A percentile compares a stretch with the other conserved stretches of the same genome.
Evolutionary conservation across 305 asterid genomes (phyloP).

Genomic region (Fraxinus paxiana): DNA sequence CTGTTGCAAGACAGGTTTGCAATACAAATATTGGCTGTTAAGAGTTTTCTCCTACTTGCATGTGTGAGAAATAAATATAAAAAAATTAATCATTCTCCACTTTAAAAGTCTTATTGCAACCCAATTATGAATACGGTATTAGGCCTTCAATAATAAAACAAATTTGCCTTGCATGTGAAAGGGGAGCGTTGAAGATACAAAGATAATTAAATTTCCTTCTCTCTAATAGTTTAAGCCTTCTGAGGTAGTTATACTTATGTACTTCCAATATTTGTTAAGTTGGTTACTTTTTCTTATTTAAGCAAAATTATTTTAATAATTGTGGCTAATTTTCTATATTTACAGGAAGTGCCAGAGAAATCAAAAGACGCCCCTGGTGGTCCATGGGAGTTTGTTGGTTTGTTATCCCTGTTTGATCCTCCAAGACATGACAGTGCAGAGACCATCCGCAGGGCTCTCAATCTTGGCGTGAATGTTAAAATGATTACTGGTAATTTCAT

Average conservation of each 20-base stretch:
- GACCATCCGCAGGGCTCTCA: slow-evolving; percentile 52
- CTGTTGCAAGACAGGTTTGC: slow-evolving; percentile 49
- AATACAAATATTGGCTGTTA: background rate
- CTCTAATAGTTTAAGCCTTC: background rate
- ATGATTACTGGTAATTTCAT: slow-evolving; percentile 49
- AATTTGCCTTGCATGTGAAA: background rate
- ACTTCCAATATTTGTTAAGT: background rate
- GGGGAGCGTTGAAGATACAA: background rate
- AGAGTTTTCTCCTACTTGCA: background rate
- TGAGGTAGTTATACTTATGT: background rate
- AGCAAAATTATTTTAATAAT: background rate
- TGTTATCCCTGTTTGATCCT: slow-evolving; percentile 60
- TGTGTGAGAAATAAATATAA: background rate
- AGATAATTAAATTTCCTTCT: background rate
- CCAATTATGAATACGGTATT: background rate
- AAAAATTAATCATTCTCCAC: background rate
- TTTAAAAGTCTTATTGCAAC: background rate
- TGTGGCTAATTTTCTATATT: background rate
- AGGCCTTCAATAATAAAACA: background rate
- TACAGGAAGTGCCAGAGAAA: slow-evolving; percentile 56
- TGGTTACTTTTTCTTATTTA: background rate
- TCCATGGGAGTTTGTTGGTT: slow-evolving; percentile 57
- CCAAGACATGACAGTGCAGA: slow-evolving; percentile 62
- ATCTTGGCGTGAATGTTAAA: slow-evolving; percentile 59
- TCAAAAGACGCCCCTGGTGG: slow-evolving; percentile 47